phyloP scores from a whole-genome alignment of 1,139 yeast species.

The Diutina mesorugosa region DNA sequence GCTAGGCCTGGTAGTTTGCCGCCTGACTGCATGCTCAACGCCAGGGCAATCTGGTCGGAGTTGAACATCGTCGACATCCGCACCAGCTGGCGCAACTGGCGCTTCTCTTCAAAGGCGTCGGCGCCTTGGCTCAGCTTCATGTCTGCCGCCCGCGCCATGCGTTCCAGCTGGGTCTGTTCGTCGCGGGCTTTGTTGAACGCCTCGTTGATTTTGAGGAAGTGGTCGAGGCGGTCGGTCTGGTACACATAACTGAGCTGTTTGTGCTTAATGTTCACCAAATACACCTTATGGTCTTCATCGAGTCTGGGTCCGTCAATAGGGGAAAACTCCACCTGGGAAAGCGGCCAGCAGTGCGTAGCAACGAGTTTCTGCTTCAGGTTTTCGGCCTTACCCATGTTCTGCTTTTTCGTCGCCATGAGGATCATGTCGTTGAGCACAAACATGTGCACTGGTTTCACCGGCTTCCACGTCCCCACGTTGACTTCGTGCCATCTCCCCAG shows the following conservation, averaged over 20 bases:
- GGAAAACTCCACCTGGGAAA: conserved; percentile 46
- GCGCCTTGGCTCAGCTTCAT: too few species aligned
- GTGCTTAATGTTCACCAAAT: conserved; percentile 34
- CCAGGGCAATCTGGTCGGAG: conserved; percentile 4
- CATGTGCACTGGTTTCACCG: conserved; percentile 63
- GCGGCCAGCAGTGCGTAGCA: conserved; percentile 74
- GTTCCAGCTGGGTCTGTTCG: conserved; percentile 37
- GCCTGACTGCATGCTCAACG: not conserved
- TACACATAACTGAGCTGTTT: conserved; percentile 43
- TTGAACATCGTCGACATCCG: conserved; percentile 24
- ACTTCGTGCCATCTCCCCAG: conserved; percentile 82
- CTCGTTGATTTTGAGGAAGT: conserved; percentile 41
- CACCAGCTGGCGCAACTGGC: conserved; percentile 27
- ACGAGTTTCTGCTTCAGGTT: conserved; percentile 24
- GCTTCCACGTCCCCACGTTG: conserved; percentile 79
- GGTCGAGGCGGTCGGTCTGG: conserved; percentile 52
- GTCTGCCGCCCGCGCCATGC: conserved; percentile 14
- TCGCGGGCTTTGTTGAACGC: conserved; percentile 55
- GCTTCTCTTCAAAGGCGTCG: conserved; percentile 13
- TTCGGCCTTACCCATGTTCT: conserved; percentile 15
- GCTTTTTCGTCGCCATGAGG: conserved; percentile 57
- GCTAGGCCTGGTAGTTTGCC: not conserved
- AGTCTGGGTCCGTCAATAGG: conserved; percentile 17
- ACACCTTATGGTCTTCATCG: conserved; percentile 15
- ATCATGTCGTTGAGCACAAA: conserved; percentile 70